Evolutionary conservation across 192 early-diverging fungal species (phyloP).

Genomic region (Coemansia sp.): DNA sequence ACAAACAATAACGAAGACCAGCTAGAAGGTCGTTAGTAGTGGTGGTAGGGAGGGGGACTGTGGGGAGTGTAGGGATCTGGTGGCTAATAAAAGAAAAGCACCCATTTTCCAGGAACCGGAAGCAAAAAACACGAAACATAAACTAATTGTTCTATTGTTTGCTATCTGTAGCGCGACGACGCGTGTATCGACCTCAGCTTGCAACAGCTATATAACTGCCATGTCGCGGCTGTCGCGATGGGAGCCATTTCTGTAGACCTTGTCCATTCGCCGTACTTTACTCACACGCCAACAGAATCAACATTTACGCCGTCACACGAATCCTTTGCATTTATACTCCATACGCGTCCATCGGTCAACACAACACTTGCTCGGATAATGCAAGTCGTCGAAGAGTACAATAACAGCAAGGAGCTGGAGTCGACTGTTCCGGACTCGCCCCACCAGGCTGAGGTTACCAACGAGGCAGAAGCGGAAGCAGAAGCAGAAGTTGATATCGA

Average conservation of each 20-base stretch:
- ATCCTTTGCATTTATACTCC: constrained; percentile 45
- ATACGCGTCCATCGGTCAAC: constrained; percentile 24
- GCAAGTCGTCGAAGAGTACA: constrained; percentile 25
- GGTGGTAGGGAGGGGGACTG: neutral
- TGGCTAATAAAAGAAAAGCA: neutral
- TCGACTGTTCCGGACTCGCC: neutral
- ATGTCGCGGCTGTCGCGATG: constrained; percentile 31
- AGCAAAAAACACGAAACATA: no score
- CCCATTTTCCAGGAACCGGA: neutral
- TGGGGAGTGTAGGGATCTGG: constrained; percentile 5
- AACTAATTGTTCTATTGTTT: constrained; percentile 3
- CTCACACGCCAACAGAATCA: constrained; percentile 1
- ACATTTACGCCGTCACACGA: constrained; percentile 22
- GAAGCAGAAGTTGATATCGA: neutral
- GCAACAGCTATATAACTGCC: constrained; percentile 46
- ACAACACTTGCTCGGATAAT: constrained; percentile 33
- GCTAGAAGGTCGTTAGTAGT: no score
- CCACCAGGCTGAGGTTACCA: neutral
- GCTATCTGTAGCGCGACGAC: constrained; percentile 37
- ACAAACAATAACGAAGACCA: no score
- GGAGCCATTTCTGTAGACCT: constrained; percentile 37
- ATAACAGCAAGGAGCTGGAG: neutral
- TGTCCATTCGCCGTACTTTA: constrained; percentile 39
- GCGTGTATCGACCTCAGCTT: constrained; percentile 29
- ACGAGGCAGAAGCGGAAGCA: neutral